Evolutionary conservation across 2,329 filamentous ascomycete species (phyloP), one percentile per base, ranked within the genome.

Genomic region (Ophiocordyceps robertsii): DNA sequence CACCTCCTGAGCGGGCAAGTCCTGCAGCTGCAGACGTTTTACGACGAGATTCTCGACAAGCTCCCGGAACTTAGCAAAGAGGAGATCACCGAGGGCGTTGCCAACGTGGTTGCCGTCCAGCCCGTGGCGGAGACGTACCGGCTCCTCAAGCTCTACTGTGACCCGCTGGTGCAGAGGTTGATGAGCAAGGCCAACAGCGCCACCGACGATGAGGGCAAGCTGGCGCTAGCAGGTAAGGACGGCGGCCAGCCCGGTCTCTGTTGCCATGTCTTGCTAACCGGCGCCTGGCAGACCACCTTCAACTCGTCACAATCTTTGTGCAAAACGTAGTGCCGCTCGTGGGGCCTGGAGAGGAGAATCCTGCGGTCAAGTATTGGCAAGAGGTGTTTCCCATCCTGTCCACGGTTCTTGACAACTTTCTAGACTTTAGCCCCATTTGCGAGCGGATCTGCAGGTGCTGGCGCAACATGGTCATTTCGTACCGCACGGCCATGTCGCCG

Each of bases 381-480:
- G 89, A 96, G 58, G 83, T 95, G 17, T 87, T 96, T 60, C 85
- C 87, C 1, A 79, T 95, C 33, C 71, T 96, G 45, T 80, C 85
- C 9, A 86, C 84, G 8, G 84, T 98, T 46, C 73, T 93, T 43
- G 84, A 93, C 54, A 90, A 82, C 57, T 98, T 96, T 59, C 76
- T 89, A 47, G 70, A 75, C 52, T 95, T 89, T 52, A 73, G 81
- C 13, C 90, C 92, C 4, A 93, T 98, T 45, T 83, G 93, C 50
- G 92, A 98, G 67, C 76, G 90, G 36, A 78, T 98, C 24, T 96
- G 90, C 63, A 79, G 90, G 48, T 95, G 86, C 69, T 98, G 90
- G 88, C 79, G 93, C 48, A 84, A 90, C 59, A 95, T 96, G 85
- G 78, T 98, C 33, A 87, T 96, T 45, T 95, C 89, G 0, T 96